phyloP scores from a whole-genome alignment of 441 rosid species.

The Adansonia rubrostipa region DNA sequence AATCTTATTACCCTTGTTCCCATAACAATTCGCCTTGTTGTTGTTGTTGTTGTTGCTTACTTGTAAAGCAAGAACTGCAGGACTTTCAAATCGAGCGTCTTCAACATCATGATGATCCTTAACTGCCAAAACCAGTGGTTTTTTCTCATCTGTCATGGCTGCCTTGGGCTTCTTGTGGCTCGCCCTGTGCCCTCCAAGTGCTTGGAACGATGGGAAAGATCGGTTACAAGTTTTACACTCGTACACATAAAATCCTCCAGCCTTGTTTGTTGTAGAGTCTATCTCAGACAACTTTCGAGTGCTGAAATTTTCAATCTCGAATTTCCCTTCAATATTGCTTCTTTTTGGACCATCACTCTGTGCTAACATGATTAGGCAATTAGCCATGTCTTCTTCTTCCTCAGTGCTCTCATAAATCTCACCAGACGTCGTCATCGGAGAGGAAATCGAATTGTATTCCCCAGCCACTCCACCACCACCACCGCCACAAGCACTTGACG shows the following conservation, averaged over 20 bases:
- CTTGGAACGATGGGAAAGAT: conserved; percentile 86
- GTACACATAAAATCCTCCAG: conserved; percentile 56
- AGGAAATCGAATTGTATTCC: conserved; percentile 44
- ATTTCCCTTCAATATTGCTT: conserved; percentile 29
- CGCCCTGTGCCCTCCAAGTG: conserved; percentile 94
- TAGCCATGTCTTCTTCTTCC: conserved; percentile 93
- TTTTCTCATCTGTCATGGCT: conserved; percentile 41
- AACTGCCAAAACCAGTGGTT: conserved; percentile 27
- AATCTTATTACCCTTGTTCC: conserved; percentile 52
- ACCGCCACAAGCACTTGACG: conserved; percentile 41
- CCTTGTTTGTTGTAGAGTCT: conserved; percentile 34
- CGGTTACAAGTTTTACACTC: conserved; percentile 93
- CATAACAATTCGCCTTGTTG: conserved; percentile 32
- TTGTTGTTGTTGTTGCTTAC: conserved; percentile 40
- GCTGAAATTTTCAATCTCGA: conserved; percentile 18
- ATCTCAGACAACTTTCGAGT: conserved; percentile 34
- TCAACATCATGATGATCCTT: conserved; percentile 17
- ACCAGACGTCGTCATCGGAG: conserved; percentile 46
- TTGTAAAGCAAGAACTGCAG: conserved; percentile 41
- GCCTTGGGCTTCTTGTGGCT: conserved; percentile 84
- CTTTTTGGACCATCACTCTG: conserved; percentile 49
- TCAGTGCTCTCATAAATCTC: conserved; percentile 55
- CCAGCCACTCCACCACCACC: conserved; percentile 31
- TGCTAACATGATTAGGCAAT: conserved; percentile 86
- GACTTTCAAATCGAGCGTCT: conserved; percentile 29